Conservation (phyloP, 2,329 filamentous ascomycete species). For the Monosporascus sp. region DNA sequence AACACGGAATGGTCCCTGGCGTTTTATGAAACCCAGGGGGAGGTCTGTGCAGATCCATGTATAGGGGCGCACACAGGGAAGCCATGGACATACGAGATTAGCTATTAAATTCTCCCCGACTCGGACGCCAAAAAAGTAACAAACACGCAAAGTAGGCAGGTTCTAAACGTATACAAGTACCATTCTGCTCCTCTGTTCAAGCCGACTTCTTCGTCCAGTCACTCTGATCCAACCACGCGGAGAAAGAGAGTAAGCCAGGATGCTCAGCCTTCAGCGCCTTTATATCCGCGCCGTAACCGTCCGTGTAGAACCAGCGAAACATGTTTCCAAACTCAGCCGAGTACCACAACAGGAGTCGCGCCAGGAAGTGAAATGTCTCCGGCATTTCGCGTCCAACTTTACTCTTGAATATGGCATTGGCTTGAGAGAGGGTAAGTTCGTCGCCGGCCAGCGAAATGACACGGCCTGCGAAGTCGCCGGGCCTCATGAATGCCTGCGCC, state of each 20-base stretch:
- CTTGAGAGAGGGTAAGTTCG: slow-evolving; percentile 30
- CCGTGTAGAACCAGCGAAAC: slow-evolving; percentile 32
- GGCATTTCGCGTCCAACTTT: slow-evolving; percentile 25
- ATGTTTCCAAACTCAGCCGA: slow-evolving; percentile 29
- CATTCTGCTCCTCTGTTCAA: neutral
- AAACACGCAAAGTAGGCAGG: too few relatives aligned
- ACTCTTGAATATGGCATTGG: slow-evolving; percentile 25
- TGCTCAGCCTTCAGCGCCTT: slow-evolving; percentile 18
- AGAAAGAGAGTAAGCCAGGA: slow-evolving; percentile 13
- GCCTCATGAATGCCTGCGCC: slow-evolving; percentile 29
- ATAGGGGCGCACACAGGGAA: neutral
- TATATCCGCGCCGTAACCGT: slow-evolving; percentile 32
- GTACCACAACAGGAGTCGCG: slow-evolving; percentile 20
- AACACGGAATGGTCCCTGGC: neutral
- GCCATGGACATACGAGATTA: too few relatives aligned
- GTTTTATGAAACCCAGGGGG: neutral
- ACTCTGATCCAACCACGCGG: neutral
- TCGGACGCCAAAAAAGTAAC: too few relatives aligned
- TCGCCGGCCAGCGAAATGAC: slow-evolving; percentile 36
- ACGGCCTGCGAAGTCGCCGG: slow-evolving; percentile 24
- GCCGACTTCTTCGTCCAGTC: neutral
- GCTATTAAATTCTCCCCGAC: too few relatives aligned
- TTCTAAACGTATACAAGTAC: too few relatives aligned
- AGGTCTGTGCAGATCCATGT: neutral
- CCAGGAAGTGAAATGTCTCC: slow-evolving; percentile 24